Percentiles rank a stretch among this genome's conserved stretches.
Evolutionary conservation across 352 stramenopile genomes (phyloP).

Genomic region (Phytophthora pseudosyringae): DNA sequence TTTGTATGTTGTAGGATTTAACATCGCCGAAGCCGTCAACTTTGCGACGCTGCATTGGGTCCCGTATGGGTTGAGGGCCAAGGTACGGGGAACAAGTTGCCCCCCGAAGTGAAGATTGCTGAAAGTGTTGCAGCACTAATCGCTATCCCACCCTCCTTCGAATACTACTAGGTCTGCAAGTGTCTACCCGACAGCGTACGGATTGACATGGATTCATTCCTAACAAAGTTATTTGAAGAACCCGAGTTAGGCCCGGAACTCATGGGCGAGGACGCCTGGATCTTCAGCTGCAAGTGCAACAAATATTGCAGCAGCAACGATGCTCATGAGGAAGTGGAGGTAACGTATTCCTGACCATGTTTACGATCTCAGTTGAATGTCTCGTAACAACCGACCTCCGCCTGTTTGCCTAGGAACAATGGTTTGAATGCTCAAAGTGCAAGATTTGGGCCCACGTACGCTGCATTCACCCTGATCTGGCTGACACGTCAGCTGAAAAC

Average conservation of each 20-base stretch:
- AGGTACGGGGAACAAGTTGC: conserved; percentile 40
- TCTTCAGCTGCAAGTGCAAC: conserved; percentile 75
- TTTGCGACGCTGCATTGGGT: conserved; percentile 91
- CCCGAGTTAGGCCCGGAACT: conserved; percentile 34
- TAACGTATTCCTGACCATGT: conserved; percentile 22
- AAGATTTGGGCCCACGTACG: conserved; percentile 79
- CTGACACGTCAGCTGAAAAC: conserved; percentile 39
- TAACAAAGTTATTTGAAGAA: conserved; percentile 69
- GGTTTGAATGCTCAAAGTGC: conserved; percentile 85
- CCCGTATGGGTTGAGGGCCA: conserved; percentile 74
- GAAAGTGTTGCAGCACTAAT: background rate
- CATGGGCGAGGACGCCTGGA: conserved; percentile 67
- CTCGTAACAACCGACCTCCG: conserved; percentile 3
- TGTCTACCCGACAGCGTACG: conserved; percentile 82
- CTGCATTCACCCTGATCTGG: conserved; percentile 65
- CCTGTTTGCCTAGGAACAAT: conserved; percentile 57
- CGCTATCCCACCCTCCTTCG: background rate
- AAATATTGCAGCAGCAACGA: conserved; percentile 74
- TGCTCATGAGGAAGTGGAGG: conserved; percentile 55
- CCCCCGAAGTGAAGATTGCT: background rate
- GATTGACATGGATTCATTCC: conserved; percentile 88
- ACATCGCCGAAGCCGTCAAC: conserved; percentile 92
- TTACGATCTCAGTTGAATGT: background rate
- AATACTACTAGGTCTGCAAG: conserved; percentile 69
- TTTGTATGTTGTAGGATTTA: conserved; percentile 70